These are phyloP conservation scores for Gracilaria gracilis DNA, from an alignment of 23 red algal genomes.

Conservation along the genomic window DNA sequence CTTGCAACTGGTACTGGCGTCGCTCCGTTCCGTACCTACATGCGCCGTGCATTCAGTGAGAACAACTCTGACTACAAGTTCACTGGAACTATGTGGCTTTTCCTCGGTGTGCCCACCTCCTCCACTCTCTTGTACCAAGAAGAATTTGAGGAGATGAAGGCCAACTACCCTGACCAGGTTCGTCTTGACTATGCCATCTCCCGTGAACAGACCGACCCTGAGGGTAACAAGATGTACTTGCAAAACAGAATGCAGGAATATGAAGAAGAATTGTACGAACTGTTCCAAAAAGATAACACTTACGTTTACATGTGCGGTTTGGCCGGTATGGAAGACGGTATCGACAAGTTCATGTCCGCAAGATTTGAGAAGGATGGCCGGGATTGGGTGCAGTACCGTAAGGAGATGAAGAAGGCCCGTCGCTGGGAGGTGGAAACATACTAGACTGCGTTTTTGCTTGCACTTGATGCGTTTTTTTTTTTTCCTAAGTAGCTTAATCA, in stretches of 20 bases:
- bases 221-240: conserved; percentile 96
- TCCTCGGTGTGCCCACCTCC: conserved; percentile 95
- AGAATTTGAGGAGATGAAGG: conserved; percentile 97
- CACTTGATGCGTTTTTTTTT: not conserved
- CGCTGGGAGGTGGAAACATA: conserved; percentile 93
- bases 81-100: conserved; percentile 95
- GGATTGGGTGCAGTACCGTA: conserved; percentile 82
- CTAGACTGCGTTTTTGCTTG: conserved; percentile 28
- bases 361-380: conserved; percentile 86
- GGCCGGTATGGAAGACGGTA: conserved; percentile 93
- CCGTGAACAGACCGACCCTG: conserved; percentile 82
- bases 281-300: conserved; percentile 92
- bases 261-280: conserved; percentile 88
- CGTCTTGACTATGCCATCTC: conserved; percentile 90
- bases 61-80: conserved; percentile 93
- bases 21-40: conserved; percentile 95
- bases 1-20: conserved; percentile 97
- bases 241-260: conserved; percentile 95
- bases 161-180: conserved; percentile 86
- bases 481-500: not conserved
- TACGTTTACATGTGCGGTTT: conserved; percentile 98
- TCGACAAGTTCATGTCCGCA: conserved; percentile 85
- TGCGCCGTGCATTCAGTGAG: conserved; percentile 92
- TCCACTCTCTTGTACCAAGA: conserved; percentile 90
- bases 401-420: conserved; percentile 90